These are phyloP conservation scores for Tulasnella sp. DNA, from an alignment of 768 basidiomycete species.

Conservation along the genomic window DNA sequence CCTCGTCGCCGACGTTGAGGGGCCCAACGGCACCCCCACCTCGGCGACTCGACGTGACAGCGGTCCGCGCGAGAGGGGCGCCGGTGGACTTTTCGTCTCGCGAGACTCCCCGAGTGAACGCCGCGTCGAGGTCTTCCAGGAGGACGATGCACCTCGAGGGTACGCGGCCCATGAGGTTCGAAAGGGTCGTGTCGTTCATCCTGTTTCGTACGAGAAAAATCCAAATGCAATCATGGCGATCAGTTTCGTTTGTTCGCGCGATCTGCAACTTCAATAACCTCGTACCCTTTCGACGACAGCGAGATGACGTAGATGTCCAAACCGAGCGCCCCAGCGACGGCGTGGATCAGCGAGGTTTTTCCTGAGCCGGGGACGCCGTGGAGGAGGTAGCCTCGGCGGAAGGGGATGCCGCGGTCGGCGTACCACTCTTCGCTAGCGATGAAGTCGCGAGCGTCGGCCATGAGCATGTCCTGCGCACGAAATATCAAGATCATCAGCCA, in stretches of 20 bases:
- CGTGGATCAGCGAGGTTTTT: slow-evolving; percentile 21
- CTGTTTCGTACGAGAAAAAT: slow-evolving; percentile 27
- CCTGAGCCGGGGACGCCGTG: slow-evolving; percentile 48
- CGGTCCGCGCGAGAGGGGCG: slow-evolving; percentile 39
- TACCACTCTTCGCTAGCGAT: slow-evolving; percentile 45
- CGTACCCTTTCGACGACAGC: slow-evolving; percentile 75
- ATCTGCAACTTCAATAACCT: neutral
- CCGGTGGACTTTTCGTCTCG: slow-evolving; percentile 75
- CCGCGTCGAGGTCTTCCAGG: slow-evolving; percentile 84
- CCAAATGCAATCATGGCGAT: neutral
- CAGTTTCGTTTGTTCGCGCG: neutral
- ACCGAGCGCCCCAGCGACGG: slow-evolving; percentile 46
- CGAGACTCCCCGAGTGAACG: slow-evolving; percentile 77
- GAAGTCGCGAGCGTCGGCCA: slow-evolving; percentile 49
- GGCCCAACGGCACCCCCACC: neutral
- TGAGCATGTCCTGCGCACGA: slow-evolving; percentile 52
- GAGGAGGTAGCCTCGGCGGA: slow-evolving; percentile 68
- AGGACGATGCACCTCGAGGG: slow-evolving; percentile 84
- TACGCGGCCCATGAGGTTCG: slow-evolving; percentile 80
- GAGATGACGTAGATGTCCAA: slow-evolving; percentile 89
- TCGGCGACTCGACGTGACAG: slow-evolving; percentile 26
- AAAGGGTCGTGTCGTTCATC: slow-evolving; percentile 83
- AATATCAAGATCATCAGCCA: neutral
- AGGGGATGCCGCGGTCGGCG: slow-evolving; percentile 84
- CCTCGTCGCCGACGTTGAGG: slow-evolving; percentile 22